phyloP scores from a whole-genome alignment of 2,329 filamentous ascomycete genomes.

The Hypoxylon sp. region DNA sequence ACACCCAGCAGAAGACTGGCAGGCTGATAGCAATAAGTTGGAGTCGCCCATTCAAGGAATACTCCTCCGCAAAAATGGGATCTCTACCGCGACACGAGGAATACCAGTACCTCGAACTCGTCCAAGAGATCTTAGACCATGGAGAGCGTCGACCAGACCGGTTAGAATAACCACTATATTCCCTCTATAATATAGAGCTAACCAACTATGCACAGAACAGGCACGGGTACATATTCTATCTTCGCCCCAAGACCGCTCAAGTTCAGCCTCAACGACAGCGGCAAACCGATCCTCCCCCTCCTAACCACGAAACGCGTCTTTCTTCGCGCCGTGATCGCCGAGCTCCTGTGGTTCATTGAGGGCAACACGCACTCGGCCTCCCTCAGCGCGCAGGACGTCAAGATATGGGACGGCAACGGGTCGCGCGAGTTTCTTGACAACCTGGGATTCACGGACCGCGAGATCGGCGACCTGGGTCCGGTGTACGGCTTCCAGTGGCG shows the following conservation, averaged over 20 bases:
- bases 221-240: conserved; percentile 90
- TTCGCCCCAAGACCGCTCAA: conserved; percentile 89
- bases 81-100: conserved; percentile 75
- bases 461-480: conserved; percentile 89
- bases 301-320: conserved; percentile 98
- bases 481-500: conserved; percentile 99
- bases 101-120: conserved; percentile 91
- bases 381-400: conserved; percentile 83
- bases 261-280: conserved; percentile 79
- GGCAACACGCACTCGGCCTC: conserved; percentile 84
- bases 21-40: not conserved
- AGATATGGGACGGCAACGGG: conserved; percentile 99
- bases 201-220: conserved; percentile 70
- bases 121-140: conserved; percentile 81
- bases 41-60: not conserved
- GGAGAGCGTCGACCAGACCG: conserved; percentile 92
- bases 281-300: conserved; percentile 80
- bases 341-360: conserved; percentile 95
- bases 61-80: conserved; percentile 12
- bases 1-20: not conserved
- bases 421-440: conserved; percentile 89
- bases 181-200: not conserved
- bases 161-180: conserved; percentile 55
- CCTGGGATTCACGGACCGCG: conserved; percentile 83
- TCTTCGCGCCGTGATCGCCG: conserved; percentile 86